phyloP scores from a whole-genome alignment of 1,284 basidiomycete genomes.

The Coniferiporia weirii region DNA sequence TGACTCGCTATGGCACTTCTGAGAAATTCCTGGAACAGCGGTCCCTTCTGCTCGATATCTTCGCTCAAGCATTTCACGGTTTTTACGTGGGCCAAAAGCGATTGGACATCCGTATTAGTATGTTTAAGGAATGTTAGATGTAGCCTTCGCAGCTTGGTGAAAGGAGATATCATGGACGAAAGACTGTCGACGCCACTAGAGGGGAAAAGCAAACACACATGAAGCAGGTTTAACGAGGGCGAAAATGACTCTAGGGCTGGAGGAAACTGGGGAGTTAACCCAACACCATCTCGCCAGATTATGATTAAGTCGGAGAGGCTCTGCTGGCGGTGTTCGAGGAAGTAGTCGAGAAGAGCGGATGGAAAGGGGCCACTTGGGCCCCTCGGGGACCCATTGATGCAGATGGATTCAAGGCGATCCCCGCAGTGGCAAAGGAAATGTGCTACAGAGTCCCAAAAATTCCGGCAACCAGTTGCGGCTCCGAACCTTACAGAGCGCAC shows the following conservation, averaged over 20 bases:
- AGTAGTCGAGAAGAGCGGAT: neutral
- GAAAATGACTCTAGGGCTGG: neutral
- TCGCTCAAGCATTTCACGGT: neutral
- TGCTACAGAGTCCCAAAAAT: constrained; percentile 12
- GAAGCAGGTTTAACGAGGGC: constrained; percentile 8
- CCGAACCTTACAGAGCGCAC: constrained; percentile 8
- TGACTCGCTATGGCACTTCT: neutral
- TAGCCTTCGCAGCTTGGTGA: constrained; percentile 5
- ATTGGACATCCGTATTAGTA: neutral
- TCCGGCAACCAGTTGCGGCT: neutral
- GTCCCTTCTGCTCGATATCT: constrained; percentile 1
- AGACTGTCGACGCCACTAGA: neutral
- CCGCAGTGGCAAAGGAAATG: constrained; percentile 11
- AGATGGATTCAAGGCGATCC: neutral
- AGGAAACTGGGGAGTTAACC: neutral
- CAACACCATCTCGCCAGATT: constrained; percentile 14
- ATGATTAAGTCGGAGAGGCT: constrained; percentile 1
- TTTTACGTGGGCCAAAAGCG: neutral
- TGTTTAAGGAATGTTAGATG: constrained; percentile 13
- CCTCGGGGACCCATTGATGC: constrained; percentile 12
- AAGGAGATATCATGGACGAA: constrained; percentile 2
- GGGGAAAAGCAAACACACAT: constrained; percentile 10
- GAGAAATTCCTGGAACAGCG: constrained; percentile 7
- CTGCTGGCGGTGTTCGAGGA: neutral
- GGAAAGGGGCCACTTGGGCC: constrained; percentile 9